phyloP scores from a whole-genome alignment of 495 filamentous ascomycete species.

The Cercophora newfieldiana region DNA sequence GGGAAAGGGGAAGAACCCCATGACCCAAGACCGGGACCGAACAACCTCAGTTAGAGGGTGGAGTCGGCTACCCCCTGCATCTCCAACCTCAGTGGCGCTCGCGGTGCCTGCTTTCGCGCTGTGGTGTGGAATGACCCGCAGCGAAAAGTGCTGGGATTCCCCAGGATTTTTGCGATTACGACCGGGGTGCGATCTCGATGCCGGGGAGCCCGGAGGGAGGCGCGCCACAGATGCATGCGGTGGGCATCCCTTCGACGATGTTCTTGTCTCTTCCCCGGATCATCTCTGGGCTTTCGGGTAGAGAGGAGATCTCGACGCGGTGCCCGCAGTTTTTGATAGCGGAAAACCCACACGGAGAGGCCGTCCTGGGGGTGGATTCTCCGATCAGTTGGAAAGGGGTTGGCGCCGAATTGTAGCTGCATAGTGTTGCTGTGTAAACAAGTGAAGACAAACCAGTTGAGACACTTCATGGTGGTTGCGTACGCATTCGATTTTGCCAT shows the following conservation, averaged over 20 bases:
- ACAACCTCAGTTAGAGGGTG: neutral
- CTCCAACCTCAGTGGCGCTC: neutral
- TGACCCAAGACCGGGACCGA: neutral
- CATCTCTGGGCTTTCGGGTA: neutral
- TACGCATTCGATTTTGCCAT: no score
- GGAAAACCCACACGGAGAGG: neutral
- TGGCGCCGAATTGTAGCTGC: neutral
- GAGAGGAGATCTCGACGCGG: neutral
- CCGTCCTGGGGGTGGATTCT: neutral
- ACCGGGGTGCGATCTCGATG: neutral
- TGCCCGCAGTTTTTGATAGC: neutral
- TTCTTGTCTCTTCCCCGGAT: neutral
- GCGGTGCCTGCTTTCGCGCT: neutral
- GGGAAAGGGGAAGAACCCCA: neutral
- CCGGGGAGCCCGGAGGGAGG: neutral
- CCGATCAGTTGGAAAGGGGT: neutral
- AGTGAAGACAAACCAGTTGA: no score
- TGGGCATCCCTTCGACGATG: neutral
- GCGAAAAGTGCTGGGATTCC: neutral
- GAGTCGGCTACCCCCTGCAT: slow-evolving; percentile 1
- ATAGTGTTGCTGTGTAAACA: neutral
- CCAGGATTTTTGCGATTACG: neutral
- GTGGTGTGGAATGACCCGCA: neutral
- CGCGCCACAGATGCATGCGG: neutral
- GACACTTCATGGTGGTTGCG: no score